Conservation (phyloP, 805 yeast genomes). For the Lachancea quebecensis region DNA sequence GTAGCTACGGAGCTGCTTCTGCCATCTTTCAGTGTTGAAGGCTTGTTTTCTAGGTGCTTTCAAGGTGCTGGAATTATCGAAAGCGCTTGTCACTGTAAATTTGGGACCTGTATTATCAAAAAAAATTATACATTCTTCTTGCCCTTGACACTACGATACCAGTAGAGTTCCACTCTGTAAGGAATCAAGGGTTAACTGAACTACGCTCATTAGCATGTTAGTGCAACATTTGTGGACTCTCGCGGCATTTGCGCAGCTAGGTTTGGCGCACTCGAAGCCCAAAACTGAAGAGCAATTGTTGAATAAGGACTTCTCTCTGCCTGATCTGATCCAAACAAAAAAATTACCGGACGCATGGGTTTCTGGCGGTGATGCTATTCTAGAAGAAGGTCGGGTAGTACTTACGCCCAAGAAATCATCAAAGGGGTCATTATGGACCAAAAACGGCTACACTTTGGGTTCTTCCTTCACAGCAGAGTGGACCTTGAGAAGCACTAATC, state of each 20-base stretch:
- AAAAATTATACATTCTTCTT: too few species aligned
- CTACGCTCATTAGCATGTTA: slow-evolving; percentile 1
- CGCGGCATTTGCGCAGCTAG: slow-evolving; percentile 1
- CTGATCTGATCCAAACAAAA: slow-evolving; percentile 33
- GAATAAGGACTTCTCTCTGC: slow-evolving; percentile 32
- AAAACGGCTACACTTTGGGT: slow-evolving; percentile 25
- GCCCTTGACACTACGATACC: too few species aligned
- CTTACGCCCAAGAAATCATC: slow-evolving; percentile 39
- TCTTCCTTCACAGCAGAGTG: slow-evolving; percentile 52
- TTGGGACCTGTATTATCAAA: too few species aligned
- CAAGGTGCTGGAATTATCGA: too few species aligned
- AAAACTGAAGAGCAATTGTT: slow-evolving; percentile 17
- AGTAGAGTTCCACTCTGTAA: too few species aligned
- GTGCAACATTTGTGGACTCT: slow-evolving; percentile 2
- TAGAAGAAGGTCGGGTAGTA: slow-evolving; percentile 48
- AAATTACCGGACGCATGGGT: slow-evolving; percentile 33
- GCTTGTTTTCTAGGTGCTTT: too few species aligned
- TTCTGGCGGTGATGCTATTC: slow-evolving; percentile 32
- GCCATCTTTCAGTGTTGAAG: too few species aligned
- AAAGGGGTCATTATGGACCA: slow-evolving; percentile 43
- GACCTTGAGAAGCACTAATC: slow-evolving; percentile 56
- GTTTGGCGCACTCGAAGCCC: slow-evolving; percentile 1
- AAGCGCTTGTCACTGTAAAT: too few species aligned
- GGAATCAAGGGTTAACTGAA: neutral
- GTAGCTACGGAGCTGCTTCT: too few species aligned